A percentile compares a stretch with the other conserved stretches of the same genome.
phyloP scores from a whole-genome alignment of 108 stramenopile genomes.

The Skeletonema potamos region DNA sequence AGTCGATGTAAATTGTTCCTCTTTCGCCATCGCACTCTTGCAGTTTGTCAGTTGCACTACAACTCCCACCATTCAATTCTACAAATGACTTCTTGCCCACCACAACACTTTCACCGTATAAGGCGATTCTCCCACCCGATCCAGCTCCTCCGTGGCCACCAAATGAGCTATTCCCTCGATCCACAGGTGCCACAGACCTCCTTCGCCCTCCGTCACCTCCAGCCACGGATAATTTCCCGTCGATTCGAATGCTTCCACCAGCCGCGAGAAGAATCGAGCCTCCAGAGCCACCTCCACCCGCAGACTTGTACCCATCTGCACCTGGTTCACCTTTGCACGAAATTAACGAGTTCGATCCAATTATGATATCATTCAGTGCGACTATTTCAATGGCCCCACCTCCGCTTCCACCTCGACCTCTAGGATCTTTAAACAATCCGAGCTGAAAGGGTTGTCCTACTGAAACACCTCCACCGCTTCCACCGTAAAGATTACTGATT shows the following conservation, averaged over 20 bases:
- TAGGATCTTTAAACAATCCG: conserved; percentile 26
- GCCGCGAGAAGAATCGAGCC: conserved; percentile 70
- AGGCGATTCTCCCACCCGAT: conserved; percentile 71
- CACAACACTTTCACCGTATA: conserved; percentile 63
- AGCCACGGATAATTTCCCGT: conserved; percentile 48
- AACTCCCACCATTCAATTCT: conserved; percentile 24
- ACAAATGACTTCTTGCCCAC: conserved; percentile 12
- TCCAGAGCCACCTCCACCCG: conserved; percentile 81
- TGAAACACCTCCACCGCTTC: conserved; percentile 62
- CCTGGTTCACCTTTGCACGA: conserved; percentile 64
- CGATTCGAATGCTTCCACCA: conserved; percentile 54
- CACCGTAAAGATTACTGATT: conserved; percentile 44
- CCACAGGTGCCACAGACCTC: not conserved
- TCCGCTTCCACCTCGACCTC: conserved; percentile 71
- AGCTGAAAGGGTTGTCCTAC: conserved; percentile 49
- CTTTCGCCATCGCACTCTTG: conserved; percentile 29
- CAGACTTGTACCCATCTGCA: conserved; percentile 44
- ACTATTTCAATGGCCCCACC: conserved; percentile 85
- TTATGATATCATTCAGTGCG: conserved; percentile 67
- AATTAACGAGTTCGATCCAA: conserved; percentile 57
- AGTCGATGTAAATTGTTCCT: conserved; percentile 25
- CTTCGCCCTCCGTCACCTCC: conserved; percentile 74
- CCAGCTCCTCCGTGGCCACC: conserved; percentile 70
- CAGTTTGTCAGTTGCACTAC: not conserved
- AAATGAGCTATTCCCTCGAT: conserved; percentile 8